Conservation (phyloP, 495 filamentous ascomycete genomes). For the Delitschia confertaspora region DNA sequence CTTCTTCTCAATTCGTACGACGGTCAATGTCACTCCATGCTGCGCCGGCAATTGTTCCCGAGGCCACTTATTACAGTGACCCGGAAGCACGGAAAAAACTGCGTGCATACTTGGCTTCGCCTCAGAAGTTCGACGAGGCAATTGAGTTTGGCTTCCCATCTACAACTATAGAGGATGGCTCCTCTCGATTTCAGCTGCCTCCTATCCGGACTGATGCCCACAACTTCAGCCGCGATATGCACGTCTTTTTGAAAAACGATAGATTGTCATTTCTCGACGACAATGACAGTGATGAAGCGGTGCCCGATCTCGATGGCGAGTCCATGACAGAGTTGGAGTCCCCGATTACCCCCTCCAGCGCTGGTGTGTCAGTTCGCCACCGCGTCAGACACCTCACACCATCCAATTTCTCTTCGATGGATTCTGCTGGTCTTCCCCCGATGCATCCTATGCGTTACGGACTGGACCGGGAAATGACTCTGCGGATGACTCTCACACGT, state of each 20-base stretch:
- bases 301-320: constrained; percentile 11
- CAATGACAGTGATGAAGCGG: constrained; percentile 6
- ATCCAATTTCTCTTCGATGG: constrained; percentile 40
- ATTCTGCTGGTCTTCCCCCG: constrained; percentile 17
- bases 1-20: constrained; percentile 34
- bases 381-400: constrained; percentile 17
- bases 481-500: constrained; percentile 87
- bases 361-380: constrained; percentile 16
- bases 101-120: constrained; percentile 79
- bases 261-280: constrained; percentile 30
- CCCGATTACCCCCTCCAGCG: constrained; percentile 21
- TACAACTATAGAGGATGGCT: constrained; percentile 35
- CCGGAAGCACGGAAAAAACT: constrained; percentile 81
- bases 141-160: constrained; percentile 89
- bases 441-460: constrained; percentile 19
- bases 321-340: constrained; percentile 20
- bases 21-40: constrained; percentile 37
- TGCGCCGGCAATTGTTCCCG: constrained; percentile 47
- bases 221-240: constrained; percentile 26
- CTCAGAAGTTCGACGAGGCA: constrained; percentile 92
- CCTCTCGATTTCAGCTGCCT: constrained; percentile 19
- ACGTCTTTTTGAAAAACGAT: constrained; percentile 29
- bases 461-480: constrained; percentile 76
- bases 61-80: constrained; percentile 78
- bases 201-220: constrained; percentile 22